phyloP scores from a whole-genome alignment of 305 asterid species.

The Solanum hybrid region DNA sequence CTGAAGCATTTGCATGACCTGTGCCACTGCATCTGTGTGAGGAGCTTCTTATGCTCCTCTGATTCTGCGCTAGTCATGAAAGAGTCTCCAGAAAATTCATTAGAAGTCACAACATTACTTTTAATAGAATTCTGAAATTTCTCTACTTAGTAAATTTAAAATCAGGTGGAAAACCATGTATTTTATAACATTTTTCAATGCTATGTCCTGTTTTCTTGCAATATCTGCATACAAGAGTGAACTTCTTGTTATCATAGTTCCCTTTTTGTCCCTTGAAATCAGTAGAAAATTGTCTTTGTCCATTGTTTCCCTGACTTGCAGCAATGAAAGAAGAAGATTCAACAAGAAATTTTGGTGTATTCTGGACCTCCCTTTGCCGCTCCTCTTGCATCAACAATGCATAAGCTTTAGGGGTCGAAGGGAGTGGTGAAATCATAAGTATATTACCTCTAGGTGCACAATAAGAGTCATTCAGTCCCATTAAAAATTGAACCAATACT shows the following conservation, averaged over 20 bases:
- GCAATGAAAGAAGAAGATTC: neutral
- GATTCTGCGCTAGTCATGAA: neutral
- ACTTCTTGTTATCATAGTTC: too few relatives aligned
- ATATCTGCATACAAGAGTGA: neutral
- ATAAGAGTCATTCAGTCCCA: neutral
- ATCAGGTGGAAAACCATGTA: neutral
- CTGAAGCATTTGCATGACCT: neutral
- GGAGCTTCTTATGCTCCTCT: neutral
- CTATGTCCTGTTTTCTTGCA: neutral
- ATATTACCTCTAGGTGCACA: neutral
- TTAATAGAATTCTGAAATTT: too few relatives aligned
- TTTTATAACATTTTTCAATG: neutral
- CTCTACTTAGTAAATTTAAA: neutral
- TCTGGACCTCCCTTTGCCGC: neutral
- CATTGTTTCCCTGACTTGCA: too few relatives aligned
- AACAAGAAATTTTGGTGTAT: neutral
- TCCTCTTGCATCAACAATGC: neutral
- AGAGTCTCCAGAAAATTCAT: neutral
- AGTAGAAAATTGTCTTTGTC: neutral
- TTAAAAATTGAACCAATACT: neutral
- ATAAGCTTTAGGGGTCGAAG: neutral
- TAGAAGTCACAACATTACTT: neutral
- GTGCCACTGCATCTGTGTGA: neutral
- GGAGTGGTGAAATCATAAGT: neutral
- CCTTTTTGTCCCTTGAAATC: neutral